phyloP scores from a whole-genome alignment of 176 grass and related monocot species.

The Carex pumila region DNA sequence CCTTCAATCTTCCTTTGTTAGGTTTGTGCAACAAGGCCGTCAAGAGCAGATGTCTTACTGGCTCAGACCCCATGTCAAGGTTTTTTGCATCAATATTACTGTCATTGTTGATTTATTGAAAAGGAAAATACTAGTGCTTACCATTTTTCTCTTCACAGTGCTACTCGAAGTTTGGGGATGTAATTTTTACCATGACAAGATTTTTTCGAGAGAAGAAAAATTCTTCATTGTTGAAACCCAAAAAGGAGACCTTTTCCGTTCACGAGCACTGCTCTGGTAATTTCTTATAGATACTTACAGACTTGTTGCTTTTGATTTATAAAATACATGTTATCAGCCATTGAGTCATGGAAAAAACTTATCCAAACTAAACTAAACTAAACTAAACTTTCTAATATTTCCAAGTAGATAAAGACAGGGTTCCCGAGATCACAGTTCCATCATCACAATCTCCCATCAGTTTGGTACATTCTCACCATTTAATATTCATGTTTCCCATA shows the following conservation, averaged over 20 bases:
- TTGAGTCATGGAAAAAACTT: neutral
- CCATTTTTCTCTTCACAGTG: conserved; percentile 41
- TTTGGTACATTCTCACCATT: conserved; percentile 42
- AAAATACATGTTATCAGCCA: neutral
- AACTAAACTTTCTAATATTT: neutral
- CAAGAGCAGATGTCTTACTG: conserved; percentile 93
- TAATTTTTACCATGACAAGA: conserved; percentile 61
- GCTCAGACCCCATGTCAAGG: conserved; percentile 85
- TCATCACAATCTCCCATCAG: conserved; percentile 26
- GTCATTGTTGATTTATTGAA: neutral
- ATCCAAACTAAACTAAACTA: conserved; percentile 4
- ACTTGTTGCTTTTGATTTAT: conserved; percentile 4
- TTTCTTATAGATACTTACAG: conserved; percentile 18
- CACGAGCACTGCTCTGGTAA: conserved; percentile 20
- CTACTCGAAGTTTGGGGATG: conserved; percentile 85
- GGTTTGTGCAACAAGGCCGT: conserved; percentile 66
- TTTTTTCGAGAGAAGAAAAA: conserved; percentile 81
- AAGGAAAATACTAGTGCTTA: neutral
- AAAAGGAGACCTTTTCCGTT: conserved; percentile 22
- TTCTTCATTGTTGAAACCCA: conserved; percentile 39
- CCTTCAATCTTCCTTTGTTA: conserved; percentile 17
- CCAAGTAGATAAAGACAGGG: conserved; percentile 38
- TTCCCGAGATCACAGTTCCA: conserved; percentile 17
- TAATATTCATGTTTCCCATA: neutral
- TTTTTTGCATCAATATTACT: conserved; percentile 18